phyloP scores from a whole-genome alignment of 2,329 filamentous ascomycete species.

The Thermomyces lanuginosus region DNA sequence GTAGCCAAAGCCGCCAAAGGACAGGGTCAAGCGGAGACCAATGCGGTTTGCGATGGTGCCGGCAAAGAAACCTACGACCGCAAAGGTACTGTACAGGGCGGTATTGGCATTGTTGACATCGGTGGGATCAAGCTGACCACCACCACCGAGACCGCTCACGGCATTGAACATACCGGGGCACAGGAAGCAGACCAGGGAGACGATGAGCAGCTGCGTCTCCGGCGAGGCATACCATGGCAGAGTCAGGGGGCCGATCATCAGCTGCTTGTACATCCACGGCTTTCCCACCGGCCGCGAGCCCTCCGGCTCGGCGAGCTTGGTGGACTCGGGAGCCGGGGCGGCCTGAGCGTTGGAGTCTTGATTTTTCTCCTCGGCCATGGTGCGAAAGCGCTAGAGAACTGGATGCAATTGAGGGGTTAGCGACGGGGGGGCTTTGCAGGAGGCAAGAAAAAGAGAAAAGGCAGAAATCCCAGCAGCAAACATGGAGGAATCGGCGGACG shows the following conservation, averaged over 20 bases:
- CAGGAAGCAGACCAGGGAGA: conserved; percentile 53
- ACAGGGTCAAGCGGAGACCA: conserved; percentile 27
- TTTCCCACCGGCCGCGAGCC: conserved; percentile 3
- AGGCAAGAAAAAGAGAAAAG: too few species aligned
- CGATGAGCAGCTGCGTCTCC: conserved; percentile 53
- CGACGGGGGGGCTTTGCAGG: too few species aligned
- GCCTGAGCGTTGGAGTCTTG: too few species aligned
- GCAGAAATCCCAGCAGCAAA: too few species aligned
- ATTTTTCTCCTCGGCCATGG: too few species aligned
- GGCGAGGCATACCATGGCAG: conserved; percentile 58
- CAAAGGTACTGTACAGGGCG: conserved; percentile 57
- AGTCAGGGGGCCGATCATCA: conserved; percentile 38
- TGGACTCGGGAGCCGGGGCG: too few species aligned
- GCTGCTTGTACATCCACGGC: conserved; percentile 51
- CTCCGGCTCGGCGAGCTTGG: too few species aligned
- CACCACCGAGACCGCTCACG: conserved; percentile 48
- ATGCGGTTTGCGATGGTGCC: conserved; percentile 34
- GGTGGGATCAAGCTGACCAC: conserved; percentile 40
- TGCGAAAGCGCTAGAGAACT: too few species aligned
- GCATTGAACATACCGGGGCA: conserved; percentile 62
- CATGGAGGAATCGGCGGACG: too few species aligned
- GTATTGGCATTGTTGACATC: conserved; percentile 52
- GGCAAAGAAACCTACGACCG: conserved; percentile 47
- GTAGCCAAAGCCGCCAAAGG: conserved; percentile 33
- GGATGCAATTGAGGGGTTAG: too few species aligned